Evolutionary conservation across 2,329 filamentous ascomycete species (phyloP).

Genomic region (Trichophyton schoenleinii): DNA sequence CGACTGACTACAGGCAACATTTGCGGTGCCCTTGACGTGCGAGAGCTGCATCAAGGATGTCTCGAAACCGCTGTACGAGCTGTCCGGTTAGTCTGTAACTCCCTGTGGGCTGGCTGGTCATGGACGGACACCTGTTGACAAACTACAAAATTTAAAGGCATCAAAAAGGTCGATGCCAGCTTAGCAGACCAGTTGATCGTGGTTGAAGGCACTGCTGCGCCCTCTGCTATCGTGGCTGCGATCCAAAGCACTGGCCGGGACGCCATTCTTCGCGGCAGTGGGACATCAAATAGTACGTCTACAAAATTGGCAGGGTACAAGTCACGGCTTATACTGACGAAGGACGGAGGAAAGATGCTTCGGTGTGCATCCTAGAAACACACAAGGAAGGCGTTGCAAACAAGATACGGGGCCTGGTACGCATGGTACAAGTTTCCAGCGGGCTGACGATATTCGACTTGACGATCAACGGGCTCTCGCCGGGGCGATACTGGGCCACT

Average conservation of each 20-base stretch:
- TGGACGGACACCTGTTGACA: neutral
- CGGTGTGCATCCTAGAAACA: conserved; percentile 88
- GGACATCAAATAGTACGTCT: conserved; percentile 59
- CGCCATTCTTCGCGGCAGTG: conserved; percentile 84
- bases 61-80: conserved; percentile 60
- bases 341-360: conserved; percentile 44
- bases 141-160: conserved; percentile 41
- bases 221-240: conserved; percentile 75
- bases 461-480: conserved; percentile 66
- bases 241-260: conserved; percentile 85
- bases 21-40: conserved; percentile 89
- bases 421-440: conserved; percentile 82
- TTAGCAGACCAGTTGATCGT: conserved; percentile 72
- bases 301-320: too few relatives aligned
- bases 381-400: conserved; percentile 49
- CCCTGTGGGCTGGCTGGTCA: neutral
- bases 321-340: neutral
- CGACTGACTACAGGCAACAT: conserved; percentile 57
- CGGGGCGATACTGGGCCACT: conserved; percentile 71
- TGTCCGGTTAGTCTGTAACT: conserved; percentile 44
- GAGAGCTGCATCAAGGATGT: conserved; percentile 79
- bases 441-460: conserved; percentile 70
- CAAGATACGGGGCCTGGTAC: conserved; percentile 70
- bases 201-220: conserved; percentile 77
- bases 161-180: conserved; percentile 70